Conservation (phyloP, 129 eudicot genomes). For the Flaveria brownii region DNA sequence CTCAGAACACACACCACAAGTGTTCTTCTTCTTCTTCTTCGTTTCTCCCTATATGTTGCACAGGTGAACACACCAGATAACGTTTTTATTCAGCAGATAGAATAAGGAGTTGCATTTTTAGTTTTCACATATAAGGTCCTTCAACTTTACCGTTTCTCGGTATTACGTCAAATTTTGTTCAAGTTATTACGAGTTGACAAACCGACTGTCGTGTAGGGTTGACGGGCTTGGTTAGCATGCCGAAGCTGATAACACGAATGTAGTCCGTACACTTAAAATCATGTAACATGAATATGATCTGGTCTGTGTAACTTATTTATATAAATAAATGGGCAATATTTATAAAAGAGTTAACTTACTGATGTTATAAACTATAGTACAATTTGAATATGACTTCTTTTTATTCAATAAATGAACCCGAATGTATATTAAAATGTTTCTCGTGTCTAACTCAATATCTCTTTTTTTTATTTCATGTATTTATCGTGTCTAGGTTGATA, state of each 20-base stretch:
- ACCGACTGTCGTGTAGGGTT: no score
- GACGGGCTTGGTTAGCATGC: no score
- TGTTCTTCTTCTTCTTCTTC: not conserved
- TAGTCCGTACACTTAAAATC: not conserved
- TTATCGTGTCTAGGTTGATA: no score
- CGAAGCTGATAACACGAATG: no score
- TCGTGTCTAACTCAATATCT: not conserved
- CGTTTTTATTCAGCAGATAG: conserved; percentile 34
- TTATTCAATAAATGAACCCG: not conserved
- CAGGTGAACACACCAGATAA: conserved; percentile 21
- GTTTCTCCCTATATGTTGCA: not conserved
- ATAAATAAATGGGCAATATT: not conserved
- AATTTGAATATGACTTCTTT: not conserved
- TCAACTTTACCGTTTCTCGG: conserved; percentile 2
- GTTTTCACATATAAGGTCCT: conserved; percentile 22
- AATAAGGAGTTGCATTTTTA: not conserved
- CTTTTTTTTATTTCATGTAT: not conserved
- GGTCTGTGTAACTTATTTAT: not conserved
- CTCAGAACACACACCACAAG: conserved; percentile 1
- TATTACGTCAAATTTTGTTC: no score
- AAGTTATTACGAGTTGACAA: no score
- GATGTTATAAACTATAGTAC: no score
- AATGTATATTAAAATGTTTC: not conserved
- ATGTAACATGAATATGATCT: not conserved
- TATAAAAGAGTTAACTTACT: no score